These are phyloP conservation scores for Pichia sp. DNA, from an alignment of 1,139 yeast species.

Conservation along the genomic window DNA sequence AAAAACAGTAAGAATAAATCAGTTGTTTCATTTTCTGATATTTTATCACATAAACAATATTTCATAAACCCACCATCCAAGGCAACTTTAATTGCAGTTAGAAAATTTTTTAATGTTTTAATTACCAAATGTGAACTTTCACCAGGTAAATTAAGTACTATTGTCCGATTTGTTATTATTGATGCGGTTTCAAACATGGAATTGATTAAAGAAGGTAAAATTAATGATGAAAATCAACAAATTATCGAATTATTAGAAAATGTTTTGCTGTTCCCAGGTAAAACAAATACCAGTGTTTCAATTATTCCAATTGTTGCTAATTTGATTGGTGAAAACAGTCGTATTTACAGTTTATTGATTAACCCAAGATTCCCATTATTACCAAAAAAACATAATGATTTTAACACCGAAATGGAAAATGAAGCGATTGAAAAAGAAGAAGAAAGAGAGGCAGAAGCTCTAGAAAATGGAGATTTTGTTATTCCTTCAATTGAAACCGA, in stretches of 20 bases:
- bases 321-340: constrained; percentile 36
- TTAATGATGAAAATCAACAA: constrained; percentile 27
- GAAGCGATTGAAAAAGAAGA: constrained; percentile 13
- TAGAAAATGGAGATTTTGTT: constrained; percentile 1
- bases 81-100: constrained; percentile 35
- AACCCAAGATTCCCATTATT: constrained; percentile 75
- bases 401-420: constrained; percentile 14
- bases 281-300: constrained; percentile 21
- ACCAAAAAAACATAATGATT: constrained; percentile 21
- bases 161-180: constrained; percentile 51
- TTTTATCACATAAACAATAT: constrained; percentile 60
- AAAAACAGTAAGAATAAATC: constrained; percentile 28
- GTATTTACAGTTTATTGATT: constrained; percentile 47
- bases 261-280: constrained; percentile 60
- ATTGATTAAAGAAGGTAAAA: constrained; percentile 19
- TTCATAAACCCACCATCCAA: constrained; percentile 42
- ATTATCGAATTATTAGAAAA: constrained; percentile 41
- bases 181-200: constrained; percentile 35
- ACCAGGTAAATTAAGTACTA: constrained; percentile 55
- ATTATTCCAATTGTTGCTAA: constrained; percentile 64
- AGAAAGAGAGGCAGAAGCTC: constrained; percentile 4
- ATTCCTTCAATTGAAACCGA: constrained; percentile 3
- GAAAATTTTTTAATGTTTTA: constrained; percentile 45
- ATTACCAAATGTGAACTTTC: constrained; percentile 51
- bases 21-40: constrained; percentile 56